Percentiles rank a stretch among this genome's conserved stretches.
phyloP scores from a whole-genome alignment of 192 early-diverging fungal species.

The Cetraspora pellucida region DNA sequence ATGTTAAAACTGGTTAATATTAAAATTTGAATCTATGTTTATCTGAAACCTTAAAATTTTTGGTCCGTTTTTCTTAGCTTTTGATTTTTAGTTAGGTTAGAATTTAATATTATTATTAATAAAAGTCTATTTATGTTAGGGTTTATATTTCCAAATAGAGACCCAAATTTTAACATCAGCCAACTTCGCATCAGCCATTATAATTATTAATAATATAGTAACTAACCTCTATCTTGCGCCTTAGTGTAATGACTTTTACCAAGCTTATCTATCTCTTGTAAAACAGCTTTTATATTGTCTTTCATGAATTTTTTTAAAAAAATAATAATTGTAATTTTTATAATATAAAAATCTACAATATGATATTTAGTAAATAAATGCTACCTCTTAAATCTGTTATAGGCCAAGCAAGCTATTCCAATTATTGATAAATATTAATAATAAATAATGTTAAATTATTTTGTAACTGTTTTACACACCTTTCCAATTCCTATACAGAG shows the following conservation, averaged over 20 bases:
- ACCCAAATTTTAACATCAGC: too few relatives aligned
- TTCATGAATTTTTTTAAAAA: background rate
- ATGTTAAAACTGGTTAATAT: too few relatives aligned
- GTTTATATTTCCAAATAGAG: too few relatives aligned
- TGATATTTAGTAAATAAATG: background rate
- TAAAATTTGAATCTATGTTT: too few relatives aligned
- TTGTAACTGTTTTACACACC: background rate
- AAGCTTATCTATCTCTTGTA: constrained; percentile 2
- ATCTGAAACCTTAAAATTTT: too few relatives aligned
- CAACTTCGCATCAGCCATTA: too few relatives aligned
- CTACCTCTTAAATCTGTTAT: background rate
- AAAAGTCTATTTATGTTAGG: too few relatives aligned
- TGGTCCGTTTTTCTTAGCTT: too few relatives aligned
- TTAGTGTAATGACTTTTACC: background rate
- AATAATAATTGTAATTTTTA: background rate
- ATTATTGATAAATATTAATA: background rate
- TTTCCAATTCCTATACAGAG: constrained; percentile 11
- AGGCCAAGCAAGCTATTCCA: background rate
- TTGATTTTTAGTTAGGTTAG: too few relatives aligned
- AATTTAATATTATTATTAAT: too few relatives aligned
- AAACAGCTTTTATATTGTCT: background rate
- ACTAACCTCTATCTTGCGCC: background rate
- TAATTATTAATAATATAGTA: background rate
- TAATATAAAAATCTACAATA: background rate
- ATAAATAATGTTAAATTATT: background rate